phyloP scores from a whole-genome alignment of 805 yeast genomes.

The Yamadazyma tumulicola region DNA sequence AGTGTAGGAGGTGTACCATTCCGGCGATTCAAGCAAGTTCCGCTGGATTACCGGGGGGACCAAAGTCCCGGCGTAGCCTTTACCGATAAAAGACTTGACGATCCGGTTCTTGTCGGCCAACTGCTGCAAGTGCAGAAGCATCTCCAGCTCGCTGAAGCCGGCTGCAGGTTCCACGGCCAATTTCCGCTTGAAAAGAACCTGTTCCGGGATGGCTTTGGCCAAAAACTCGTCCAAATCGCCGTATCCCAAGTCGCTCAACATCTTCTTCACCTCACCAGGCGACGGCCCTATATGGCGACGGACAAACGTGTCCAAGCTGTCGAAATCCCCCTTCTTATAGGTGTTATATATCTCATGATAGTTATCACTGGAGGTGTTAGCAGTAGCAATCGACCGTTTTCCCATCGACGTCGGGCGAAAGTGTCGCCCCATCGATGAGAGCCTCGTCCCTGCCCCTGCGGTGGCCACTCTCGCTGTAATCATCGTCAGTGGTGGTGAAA shows the following conservation, averaged over 20 bases:
- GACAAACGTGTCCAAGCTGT: constrained; percentile 72
- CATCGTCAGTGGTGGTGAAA: too few species aligned
- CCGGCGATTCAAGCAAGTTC: constrained; percentile 88
- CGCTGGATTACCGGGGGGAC: constrained; percentile 92
- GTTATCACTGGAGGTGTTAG: constrained; percentile 54
- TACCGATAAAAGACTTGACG: constrained; percentile 78
- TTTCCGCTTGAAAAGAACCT: constrained; percentile 66
- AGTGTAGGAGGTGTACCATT: constrained; percentile 98
- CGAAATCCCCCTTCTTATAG: constrained; percentile 15
- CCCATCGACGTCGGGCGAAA: too few species aligned
- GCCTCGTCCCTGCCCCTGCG: too few species aligned
- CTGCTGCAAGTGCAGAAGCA: constrained; percentile 62
- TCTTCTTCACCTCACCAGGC: constrained; percentile 54
- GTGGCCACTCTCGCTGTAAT: too few species aligned
- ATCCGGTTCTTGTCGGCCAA: constrained; percentile 76
- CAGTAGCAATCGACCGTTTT: too few species aligned
- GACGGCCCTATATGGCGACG: constrained; percentile 90
- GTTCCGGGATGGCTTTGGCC: constrained; percentile 68
- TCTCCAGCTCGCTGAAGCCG: constrained; percentile 81
- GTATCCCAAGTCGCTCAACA: constrained; percentile 68
- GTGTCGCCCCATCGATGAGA: too few species aligned
- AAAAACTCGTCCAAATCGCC: constrained; percentile 69
- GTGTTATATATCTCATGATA: constrained; percentile 49
- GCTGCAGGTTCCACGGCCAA: constrained; percentile 62
- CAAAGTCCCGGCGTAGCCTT: constrained; percentile 89